A percentile compares a stretch with the other conserved stretches of the same genome.
Conservation (phyloP, 1,284 basidiomycete species). For the Microbotryomycetes sp. region DNA sequence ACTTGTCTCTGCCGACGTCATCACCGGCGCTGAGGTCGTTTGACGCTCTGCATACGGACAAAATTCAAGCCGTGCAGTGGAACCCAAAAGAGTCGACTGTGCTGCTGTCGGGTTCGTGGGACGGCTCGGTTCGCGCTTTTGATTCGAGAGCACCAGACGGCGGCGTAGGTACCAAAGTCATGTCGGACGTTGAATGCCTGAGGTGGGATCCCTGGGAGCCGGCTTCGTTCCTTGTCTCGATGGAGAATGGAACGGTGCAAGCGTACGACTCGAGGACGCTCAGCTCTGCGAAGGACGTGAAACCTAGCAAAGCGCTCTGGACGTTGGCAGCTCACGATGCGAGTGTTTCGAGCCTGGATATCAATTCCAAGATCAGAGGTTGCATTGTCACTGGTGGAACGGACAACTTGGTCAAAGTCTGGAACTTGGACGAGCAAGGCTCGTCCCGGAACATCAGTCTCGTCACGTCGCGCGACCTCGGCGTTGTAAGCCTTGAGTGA, state of each 20-base stretch:
- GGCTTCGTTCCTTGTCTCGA: constrained; percentile 79
- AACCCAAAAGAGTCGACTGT: constrained; percentile 79
- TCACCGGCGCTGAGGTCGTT: constrained; percentile 68
- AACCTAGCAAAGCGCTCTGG: constrained; percentile 53
- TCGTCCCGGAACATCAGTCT: constrained; percentile 70
- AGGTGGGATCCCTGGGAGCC: constrained; percentile 94
- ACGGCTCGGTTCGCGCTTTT: constrained; percentile 85
- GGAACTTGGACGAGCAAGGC: constrained; percentile 67
- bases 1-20: constrained; percentile 59
- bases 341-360: constrained; percentile 82
- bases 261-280: constrained; percentile 85
- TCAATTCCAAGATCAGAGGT: constrained; percentile 84
- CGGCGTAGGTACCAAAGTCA: constrained; percentile 52
- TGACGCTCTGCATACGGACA: constrained; percentile 74
- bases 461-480: constrained; percentile 83
- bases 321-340: constrained; percentile 92
- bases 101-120: constrained; percentile 85
- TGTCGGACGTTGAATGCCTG: constrained; percentile 83
- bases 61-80: constrained; percentile 98
- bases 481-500: constrained; percentile 58
- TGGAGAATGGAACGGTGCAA: constrained; percentile 86
- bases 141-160: constrained; percentile 76
- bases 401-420: constrained; percentile 82
- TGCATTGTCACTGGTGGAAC: constrained; percentile 88
- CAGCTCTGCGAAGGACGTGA: constrained; percentile 48